These are phyloP conservation scores for Dactylellina haptotyla DNA, from an alignment of 2,329 filamentous ascomycete species.

Conservation along the genomic window DNA sequence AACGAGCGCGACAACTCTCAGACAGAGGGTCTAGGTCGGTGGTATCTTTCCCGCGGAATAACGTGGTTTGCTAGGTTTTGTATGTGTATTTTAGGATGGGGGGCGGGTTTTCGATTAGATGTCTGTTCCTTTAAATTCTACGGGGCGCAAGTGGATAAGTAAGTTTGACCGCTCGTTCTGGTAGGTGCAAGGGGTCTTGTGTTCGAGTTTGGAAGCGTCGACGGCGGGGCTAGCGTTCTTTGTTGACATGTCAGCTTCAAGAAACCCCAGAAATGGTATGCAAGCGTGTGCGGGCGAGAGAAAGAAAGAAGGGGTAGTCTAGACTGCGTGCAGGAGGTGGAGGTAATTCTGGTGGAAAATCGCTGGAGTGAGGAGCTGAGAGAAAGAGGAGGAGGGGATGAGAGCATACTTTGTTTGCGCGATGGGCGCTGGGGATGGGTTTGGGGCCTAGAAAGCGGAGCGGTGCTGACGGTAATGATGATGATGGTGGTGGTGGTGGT, in stretches of 20 bases:
- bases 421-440: not conserved
- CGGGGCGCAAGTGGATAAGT: not conserved
- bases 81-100: not conserved
- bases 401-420: not conserved
- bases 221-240: slow-evolving; percentile 57
- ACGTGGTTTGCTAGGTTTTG: not conserved
- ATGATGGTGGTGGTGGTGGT: no score
- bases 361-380: not conserved
- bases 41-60: not conserved
- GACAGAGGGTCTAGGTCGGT: slow-evolving; percentile 3
- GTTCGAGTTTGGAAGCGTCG: slow-evolving; percentile 22
- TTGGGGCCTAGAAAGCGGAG: not conserved
- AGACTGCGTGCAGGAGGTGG: not conserved
- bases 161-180: not conserved
- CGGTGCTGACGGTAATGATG: no score
- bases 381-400: not conserved
- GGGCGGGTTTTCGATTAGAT: no score
- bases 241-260: slow-evolving; percentile 58
- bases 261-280: slow-evolving; percentile 30
- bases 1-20: slow-evolving; percentile 25
- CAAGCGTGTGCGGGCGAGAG: slow-evolving; percentile 20
- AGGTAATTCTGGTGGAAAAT: no score
- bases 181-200: slow-evolving; percentile 19
- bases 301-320: not conserved
- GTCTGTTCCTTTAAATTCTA: no score